These are phyloP conservation scores for Chlamydomonas reinhardtii DNA, from an alignment of 163 green algal species.

Conservation along the genomic window DNA sequence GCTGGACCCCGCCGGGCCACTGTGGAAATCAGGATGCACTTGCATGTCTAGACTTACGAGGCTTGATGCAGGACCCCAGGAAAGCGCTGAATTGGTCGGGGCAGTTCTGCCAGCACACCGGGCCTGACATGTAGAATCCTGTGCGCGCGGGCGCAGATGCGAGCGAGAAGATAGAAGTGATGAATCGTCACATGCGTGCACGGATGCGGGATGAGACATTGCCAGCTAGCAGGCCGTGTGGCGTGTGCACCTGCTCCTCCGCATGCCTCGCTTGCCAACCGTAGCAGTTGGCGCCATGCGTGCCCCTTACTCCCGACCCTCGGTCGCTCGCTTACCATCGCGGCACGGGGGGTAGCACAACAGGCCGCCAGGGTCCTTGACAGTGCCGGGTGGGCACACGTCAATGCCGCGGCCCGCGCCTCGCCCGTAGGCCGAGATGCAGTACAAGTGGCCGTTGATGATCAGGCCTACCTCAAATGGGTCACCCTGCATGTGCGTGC, in stretches of 20 bases:
- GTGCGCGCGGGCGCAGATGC: no score
- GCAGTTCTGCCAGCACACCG: slow-evolving; percentile 18
- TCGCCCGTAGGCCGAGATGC: neutral
- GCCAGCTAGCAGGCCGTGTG: no score
- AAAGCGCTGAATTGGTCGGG: neutral
- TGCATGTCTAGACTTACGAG: no score
- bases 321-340: neutral
- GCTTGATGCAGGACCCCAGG: neutral
- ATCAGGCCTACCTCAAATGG: neutral
- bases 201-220: no score
- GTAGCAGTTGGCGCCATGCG: no score
- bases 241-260: no score
- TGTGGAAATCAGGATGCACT: no score
- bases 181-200: no score
- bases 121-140: slow-evolving; percentile 5
- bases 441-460: slow-evolving; percentile 27
- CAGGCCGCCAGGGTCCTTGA: neutral
- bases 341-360: slow-evolving; percentile 14
- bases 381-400: slow-evolving; percentile 4
- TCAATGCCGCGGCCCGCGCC: neutral
- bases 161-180: no score
- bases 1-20: no score
- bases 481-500: neutral
- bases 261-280: no score
- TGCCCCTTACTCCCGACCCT: no score